Evolutionary conservation across 345 rosid genomes (phyloP).

Genomic region (Rubroshorea leprosula): DNA sequence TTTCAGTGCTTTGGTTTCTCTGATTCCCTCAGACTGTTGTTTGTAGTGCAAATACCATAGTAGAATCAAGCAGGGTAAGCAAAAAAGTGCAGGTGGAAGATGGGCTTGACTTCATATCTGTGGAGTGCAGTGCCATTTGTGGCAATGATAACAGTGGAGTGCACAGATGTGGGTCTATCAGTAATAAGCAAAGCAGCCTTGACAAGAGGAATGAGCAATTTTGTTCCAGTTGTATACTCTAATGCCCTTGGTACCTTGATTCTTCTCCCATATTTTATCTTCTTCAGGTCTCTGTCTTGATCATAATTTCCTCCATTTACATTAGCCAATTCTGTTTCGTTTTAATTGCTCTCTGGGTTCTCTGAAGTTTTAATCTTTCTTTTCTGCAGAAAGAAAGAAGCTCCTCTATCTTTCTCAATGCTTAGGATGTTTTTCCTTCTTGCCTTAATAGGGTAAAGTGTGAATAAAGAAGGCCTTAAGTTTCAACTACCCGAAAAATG

Average conservation of each 20-base stretch:
- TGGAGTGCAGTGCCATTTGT: conserved; percentile 23
- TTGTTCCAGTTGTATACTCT: conserved; percentile 44
- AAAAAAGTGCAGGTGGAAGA: background rate
- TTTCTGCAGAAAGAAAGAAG: conserved; percentile 25
- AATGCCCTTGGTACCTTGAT: conserved; percentile 40
- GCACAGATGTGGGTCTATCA: conserved; percentile 32
- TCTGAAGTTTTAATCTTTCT: background rate
- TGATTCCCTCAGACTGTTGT: background rate
- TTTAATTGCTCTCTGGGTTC: background rate
- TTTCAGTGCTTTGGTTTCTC: background rate
- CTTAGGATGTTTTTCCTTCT: conserved; percentile 36
- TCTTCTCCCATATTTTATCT: conserved; percentile 38
- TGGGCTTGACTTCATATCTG: conserved; percentile 11
- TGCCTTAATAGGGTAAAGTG: conserved; percentile 29
- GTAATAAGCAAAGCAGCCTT: conserved; percentile 46
- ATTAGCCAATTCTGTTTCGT: background rate
- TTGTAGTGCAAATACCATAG: background rate
- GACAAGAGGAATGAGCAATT: conserved; percentile 42
- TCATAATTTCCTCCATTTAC: background rate
- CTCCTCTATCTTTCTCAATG: conserved; percentile 25
- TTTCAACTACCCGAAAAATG: background rate
- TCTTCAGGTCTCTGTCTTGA: conserved; percentile 25
- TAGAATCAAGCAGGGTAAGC: background rate
- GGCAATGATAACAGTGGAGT: conserved; percentile 46
- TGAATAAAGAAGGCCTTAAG: background rate